These are phyloP conservation scores for Ceratocystis diversiconidia DNA, from an alignment of 2,329 filamentous ascomycete species.

Conservation along the genomic window DNA sequence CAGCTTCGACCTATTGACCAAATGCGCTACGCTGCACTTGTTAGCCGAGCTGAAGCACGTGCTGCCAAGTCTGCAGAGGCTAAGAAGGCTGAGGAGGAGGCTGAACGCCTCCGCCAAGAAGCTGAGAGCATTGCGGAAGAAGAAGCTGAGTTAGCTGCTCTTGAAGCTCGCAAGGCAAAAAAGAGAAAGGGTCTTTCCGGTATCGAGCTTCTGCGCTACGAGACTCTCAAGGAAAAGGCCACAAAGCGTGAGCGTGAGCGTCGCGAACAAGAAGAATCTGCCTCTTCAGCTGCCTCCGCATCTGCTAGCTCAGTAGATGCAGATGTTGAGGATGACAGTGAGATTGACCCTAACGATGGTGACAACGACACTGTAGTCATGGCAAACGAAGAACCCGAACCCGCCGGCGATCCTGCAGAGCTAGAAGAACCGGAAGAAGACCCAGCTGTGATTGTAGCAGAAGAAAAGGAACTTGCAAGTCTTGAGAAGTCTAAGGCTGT, in stretches of 20 bases:
- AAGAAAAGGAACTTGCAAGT: constrained; percentile 11
- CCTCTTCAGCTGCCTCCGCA: constrained; percentile 13
- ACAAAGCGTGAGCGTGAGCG: constrained; percentile 10
- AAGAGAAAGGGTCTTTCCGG: constrained; percentile 5
- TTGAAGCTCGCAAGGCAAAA: constrained; percentile 11
- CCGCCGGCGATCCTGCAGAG: not conserved
- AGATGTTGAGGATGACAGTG: constrained; percentile 12
- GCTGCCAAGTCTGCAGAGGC: constrained; percentile 2
- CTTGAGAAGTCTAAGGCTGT: constrained; percentile 8
- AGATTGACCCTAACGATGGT: constrained; percentile 13
- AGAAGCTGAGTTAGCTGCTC: constrained; percentile 6
- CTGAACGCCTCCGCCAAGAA: constrained; percentile 7
- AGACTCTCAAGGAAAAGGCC: constrained; percentile 9
- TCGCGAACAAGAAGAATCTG: constrained; percentile 12
- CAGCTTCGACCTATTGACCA: constrained; percentile 10
- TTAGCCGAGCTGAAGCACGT: constrained; percentile 10
- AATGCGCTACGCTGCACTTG: constrained; percentile 11
- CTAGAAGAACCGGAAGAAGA: constrained; percentile 17
- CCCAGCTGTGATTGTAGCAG: constrained; percentile 9
- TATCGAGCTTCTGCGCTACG: constrained; percentile 8
- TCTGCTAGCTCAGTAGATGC: constrained; percentile 10
- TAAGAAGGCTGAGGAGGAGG: constrained; percentile 9
- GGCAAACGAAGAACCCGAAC: constrained; percentile 13
- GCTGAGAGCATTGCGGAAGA: constrained; percentile 10
- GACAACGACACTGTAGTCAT: constrained; percentile 17